Evolutionary conservation across 2,329 filamentous ascomycete genomes (phyloP).

Genomic region (Ceratocystis papillata): DNA sequence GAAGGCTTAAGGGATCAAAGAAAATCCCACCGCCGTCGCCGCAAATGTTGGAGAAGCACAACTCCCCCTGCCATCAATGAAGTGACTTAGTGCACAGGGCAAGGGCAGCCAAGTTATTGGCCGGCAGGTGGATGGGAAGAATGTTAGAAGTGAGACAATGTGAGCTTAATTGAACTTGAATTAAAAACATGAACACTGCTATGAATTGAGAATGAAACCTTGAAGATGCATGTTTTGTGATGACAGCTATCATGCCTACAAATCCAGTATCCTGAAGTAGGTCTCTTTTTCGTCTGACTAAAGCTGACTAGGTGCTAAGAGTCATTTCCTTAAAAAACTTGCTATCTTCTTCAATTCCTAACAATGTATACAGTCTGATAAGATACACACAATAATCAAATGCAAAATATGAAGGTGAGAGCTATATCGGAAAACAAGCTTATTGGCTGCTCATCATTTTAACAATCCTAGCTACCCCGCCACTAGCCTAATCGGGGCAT

Average conservation of each 20-base stretch:
- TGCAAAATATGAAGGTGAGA: background rate
- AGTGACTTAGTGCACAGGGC: slow-evolving; percentile 10
- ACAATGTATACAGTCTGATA: background rate
- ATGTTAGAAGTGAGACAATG: background rate
- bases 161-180: slow-evolving; percentile 8
- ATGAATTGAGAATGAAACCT: no score
- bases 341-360: background rate
- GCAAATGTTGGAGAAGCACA: background rate
- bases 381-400: slow-evolving; percentile 10
- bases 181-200: background rate
- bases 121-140: background rate
- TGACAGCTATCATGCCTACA: no score
- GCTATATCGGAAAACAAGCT: background rate
- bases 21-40: slow-evolving; percentile 6
- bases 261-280: no score
- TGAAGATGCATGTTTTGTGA: no score
- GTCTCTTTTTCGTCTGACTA: background rate
- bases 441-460: slow-evolving; percentile 6
- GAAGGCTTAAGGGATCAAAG: background rate
- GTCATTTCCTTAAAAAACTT: slow-evolving; percentile 6
- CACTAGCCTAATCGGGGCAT: slow-evolving; percentile 19
- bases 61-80: slow-evolving; percentile 4
- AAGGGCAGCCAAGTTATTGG: slow-evolving; percentile 7
- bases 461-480: slow-evolving; percentile 21
- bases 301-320: background rate